Evolutionary conservation across 2,329 filamentous ascomycete species (phyloP).

Genomic region (Alternaria sp.): DNA sequence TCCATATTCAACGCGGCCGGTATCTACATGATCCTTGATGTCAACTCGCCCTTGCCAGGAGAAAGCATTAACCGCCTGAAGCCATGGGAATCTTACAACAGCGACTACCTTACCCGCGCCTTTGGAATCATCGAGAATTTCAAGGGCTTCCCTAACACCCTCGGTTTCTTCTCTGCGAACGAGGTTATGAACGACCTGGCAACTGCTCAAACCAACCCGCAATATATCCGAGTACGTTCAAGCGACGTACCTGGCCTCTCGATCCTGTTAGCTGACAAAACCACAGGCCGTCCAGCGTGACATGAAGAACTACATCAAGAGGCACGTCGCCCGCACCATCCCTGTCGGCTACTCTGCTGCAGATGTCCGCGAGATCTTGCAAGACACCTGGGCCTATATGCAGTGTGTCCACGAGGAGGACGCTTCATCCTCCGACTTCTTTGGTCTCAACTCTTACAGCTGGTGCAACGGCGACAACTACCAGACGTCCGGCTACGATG

Average conservation of each 20-base stretch:
- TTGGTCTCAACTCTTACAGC: slow-evolving; percentile 79
- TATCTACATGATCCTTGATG: slow-evolving; percentile 72
- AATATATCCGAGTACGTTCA: slow-evolving; percentile 62
- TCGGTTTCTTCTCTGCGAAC: slow-evolving; percentile 73
- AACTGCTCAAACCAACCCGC: slow-evolving; percentile 62
- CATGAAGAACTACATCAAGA: slow-evolving; percentile 72
- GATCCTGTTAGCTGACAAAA: background rate
- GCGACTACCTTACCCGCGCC: slow-evolving; percentile 64
- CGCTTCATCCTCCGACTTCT: slow-evolving; percentile 74
- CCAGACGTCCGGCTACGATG: slow-evolving; percentile 66
- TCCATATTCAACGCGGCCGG: slow-evolving; percentile 72
- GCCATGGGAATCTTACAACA: slow-evolving; percentile 64
- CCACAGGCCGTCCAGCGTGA: slow-evolving; percentile 67
- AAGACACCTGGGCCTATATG: slow-evolving; percentile 80
- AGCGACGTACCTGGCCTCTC: too few relatives aligned
- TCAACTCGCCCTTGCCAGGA: slow-evolving; percentile 67
- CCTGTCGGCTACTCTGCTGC: slow-evolving; percentile 76
- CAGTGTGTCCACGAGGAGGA: slow-evolving; percentile 67
- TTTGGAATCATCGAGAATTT: slow-evolving; percentile 72
- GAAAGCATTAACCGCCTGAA: slow-evolving; percentile 65
- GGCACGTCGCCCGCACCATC: slow-evolving; percentile 65
- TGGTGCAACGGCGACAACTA: slow-evolving; percentile 75
- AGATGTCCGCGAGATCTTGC: slow-evolving; percentile 75
- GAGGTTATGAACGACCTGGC: slow-evolving; percentile 71
- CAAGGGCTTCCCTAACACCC: slow-evolving; percentile 70